Evolutionary conservation across 2,329 filamentous ascomycete species (phyloP).

Genomic region (Colletotrichum musae): DNA sequence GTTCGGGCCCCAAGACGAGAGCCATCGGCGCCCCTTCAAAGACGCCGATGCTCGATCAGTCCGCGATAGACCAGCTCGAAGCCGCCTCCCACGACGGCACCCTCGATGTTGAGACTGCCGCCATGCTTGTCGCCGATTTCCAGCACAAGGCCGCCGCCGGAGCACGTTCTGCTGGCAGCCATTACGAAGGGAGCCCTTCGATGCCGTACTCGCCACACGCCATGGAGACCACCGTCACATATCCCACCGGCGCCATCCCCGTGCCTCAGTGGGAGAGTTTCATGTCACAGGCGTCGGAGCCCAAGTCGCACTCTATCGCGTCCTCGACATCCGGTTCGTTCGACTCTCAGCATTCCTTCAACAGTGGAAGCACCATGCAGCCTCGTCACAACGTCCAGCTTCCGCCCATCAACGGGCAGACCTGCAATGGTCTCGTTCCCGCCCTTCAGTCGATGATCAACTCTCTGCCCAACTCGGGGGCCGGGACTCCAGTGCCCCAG

Average conservation of each 20-base stretch:
- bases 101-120: slow-evolving; percentile 96
- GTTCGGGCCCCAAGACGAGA: slow-evolving; percentile 78
- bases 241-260: slow-evolving; percentile 83
- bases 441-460: slow-evolving; percentile 80
- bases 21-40: slow-evolving; percentile 78
- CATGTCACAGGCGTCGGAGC: slow-evolving; percentile 79
- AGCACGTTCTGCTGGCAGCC: slow-evolving; percentile 71
- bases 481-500: slow-evolving; percentile 79
- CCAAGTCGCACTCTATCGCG: slow-evolving; percentile 82
- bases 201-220: slow-evolving; percentile 82
- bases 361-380: slow-evolving; percentile 69
- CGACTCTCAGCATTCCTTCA: slow-evolving; percentile 76
- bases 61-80: slow-evolving; percentile 92
- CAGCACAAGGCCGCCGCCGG: slow-evolving; percentile 91
- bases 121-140: slow-evolving; percentile 98
- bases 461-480: slow-evolving; percentile 77
- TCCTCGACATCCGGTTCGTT: slow-evolving; percentile 77
- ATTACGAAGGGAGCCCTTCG: slow-evolving; percentile 70
- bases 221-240: slow-evolving; percentile 84
- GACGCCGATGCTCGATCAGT: slow-evolving; percentile 85
- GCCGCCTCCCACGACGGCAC: slow-evolving; percentile 85
- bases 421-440: slow-evolving; percentile 72
- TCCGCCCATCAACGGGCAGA: slow-evolving; percentile 77
- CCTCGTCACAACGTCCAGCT: slow-evolving; percentile 72
- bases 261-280: slow-evolving; percentile 93